Evolutionary conservation across 306 rosid genomes (phyloP).

Genomic region (Citrullus colocynthis): DNA sequence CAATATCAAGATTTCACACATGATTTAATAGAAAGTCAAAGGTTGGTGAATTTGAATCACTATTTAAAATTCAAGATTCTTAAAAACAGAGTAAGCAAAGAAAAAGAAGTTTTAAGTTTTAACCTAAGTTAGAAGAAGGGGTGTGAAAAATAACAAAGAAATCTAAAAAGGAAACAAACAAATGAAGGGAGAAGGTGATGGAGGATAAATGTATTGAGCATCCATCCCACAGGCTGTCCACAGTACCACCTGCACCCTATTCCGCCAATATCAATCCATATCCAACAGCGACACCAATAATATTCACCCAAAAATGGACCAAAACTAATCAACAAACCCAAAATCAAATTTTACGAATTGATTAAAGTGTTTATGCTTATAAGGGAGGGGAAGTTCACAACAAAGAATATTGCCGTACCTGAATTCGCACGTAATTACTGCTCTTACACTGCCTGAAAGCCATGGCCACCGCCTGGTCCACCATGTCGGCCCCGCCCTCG

Average conservation of each 20-base stretch:
- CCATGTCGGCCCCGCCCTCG: conserved; percentile 75
- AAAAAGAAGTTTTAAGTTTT: background rate
- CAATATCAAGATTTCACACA: too few species aligned
- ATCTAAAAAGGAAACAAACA: background rate
- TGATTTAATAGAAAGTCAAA: background rate
- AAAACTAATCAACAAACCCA: background rate
- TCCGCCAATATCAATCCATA: conserved; percentile 6
- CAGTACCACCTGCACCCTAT: conserved; percentile 17
- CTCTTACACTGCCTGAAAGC: conserved; percentile 73
- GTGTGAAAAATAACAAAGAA: background rate
- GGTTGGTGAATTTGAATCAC: background rate
- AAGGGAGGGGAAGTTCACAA: background rate
- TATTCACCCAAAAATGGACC: background rate
- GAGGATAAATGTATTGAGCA: background rate
- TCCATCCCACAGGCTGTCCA: conserved; percentile 22
- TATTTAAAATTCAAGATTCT: background rate
- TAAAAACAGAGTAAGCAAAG: background rate
- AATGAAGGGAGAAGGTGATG: background rate
- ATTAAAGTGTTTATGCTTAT: background rate
- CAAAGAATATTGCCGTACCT: conserved; percentile 30
- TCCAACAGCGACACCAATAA: background rate
- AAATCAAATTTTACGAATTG: background rate
- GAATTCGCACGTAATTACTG: conserved; percentile 80
- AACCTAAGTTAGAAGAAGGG: background rate
- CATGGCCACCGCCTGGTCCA: conserved; percentile 95